phyloP scores from a whole-genome alignment of 1,284 basidiomycete genomes.

The Moesziomyces sp. region DNA sequence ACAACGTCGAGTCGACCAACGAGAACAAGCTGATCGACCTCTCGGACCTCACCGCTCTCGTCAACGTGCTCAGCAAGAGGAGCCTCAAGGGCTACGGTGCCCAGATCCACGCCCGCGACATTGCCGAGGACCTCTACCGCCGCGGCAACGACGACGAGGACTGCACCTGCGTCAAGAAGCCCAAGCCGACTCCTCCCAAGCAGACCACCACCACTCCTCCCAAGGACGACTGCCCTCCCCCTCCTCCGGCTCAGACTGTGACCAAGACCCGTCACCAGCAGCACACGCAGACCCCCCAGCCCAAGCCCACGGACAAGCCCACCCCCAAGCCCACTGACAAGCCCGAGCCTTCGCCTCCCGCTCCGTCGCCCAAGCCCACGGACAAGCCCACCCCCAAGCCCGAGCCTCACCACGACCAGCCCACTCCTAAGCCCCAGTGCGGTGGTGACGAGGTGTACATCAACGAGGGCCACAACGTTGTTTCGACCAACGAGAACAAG shows the following conservation, averaged over 20 bases:
- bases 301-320: not conserved
- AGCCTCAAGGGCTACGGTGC: slow-evolving; percentile 26
- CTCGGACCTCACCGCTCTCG: slow-evolving; percentile 35
- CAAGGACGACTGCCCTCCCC: slow-evolving; percentile 6
- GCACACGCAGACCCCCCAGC: slow-evolving; percentile 1
- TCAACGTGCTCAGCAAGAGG: slow-evolving; percentile 43
- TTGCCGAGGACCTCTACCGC: slow-evolving; percentile 35
- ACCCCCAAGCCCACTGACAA: slow-evolving; percentile 4
- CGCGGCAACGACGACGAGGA: slow-evolving; percentile 43
- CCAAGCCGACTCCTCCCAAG: slow-evolving; percentile 29
- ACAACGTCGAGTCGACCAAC: slow-evolving; percentile 40
- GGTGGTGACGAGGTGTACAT: slow-evolving; percentile 28
- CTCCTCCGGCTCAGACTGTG: not conserved
- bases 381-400: slow-evolving; percentile 1
- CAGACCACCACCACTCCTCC: slow-evolving; percentile 9
- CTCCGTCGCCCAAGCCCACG: not conserved
- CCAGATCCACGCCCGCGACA: slow-evolving; percentile 41
- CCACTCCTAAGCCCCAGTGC: slow-evolving; percentile 18
- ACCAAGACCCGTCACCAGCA: slow-evolving; percentile 6
- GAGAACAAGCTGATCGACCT: slow-evolving; percentile 50
- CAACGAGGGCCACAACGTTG: slow-evolving; percentile 52
- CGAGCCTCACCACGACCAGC: slow-evolving; percentile 4
- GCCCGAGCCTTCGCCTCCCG: slow-evolving; percentile 8
- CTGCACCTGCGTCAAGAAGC: slow-evolving; percentile 51
- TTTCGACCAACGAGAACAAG: slow-evolving; percentile 40